Evolutionary conservation across 768 basidiomycete species (phyloP).

Genomic region (Chalciporus pseudorubinellus): DNA sequence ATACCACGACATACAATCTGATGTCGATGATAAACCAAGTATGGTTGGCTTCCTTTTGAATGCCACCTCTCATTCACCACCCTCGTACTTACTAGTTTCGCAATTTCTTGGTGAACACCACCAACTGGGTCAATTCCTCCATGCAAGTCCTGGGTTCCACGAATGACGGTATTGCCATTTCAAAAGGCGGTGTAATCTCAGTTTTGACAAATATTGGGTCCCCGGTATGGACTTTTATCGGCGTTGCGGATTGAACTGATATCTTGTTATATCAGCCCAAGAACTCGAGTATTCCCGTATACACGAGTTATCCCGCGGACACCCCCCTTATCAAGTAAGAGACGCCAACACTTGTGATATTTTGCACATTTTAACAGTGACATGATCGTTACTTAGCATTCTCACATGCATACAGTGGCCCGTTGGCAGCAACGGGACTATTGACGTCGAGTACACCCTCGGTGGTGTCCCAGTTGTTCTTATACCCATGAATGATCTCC

Average conservation of each 20-base stretch:
- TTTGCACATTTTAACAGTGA: background rate
- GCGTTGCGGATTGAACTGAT: background rate
- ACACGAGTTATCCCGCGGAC: constrained; percentile 48
- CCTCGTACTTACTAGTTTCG: constrained; percentile 54
- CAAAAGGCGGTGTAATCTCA: constrained; percentile 61
- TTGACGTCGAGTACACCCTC: constrained; percentile 59
- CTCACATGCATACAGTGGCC: constrained; percentile 65
- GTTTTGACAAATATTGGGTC: constrained; percentile 73
- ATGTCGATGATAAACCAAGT: constrained; percentile 63
- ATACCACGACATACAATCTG: constrained; percentile 55
- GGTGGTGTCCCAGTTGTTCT: constrained; percentile 64
- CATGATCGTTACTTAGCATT: constrained; percentile 38
- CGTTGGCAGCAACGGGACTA: constrained; percentile 61
- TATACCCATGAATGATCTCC: constrained; percentile 37
- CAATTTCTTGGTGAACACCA: constrained; percentile 56
- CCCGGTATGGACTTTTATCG: constrained; percentile 41
- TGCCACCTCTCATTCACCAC: background rate
- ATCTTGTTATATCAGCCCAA: constrained; percentile 42
- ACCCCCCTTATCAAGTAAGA: constrained; percentile 58
- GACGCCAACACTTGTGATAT: constrained; percentile 1
- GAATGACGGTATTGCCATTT: constrained; percentile 54
- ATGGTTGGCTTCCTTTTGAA: background rate
- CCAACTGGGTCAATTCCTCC: constrained; percentile 50
- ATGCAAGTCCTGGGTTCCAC: constrained; percentile 52
- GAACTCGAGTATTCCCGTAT: constrained; percentile 56